These are phyloP conservation scores for Sarocladium oryzae DNA, from an alignment of 2,329 filamentous ascomycete species.

Conservation along the genomic window DNA sequence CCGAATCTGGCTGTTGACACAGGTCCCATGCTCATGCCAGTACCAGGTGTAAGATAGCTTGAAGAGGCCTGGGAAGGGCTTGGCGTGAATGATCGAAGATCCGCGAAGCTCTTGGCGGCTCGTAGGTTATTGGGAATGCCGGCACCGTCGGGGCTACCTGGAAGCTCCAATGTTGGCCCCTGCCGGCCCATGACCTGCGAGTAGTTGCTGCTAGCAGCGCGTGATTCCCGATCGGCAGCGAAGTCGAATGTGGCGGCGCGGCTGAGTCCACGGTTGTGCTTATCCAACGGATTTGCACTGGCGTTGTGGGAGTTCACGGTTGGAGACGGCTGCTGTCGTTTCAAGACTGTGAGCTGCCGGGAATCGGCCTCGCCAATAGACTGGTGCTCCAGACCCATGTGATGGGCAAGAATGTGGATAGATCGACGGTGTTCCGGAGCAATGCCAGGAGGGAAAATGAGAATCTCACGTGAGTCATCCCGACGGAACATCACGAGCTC, in stretches of 20 bases:
- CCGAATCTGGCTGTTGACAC: constrained; percentile 34
- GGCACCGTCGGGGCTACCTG: constrained; percentile 64
- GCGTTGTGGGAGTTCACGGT: constrained; percentile 49
- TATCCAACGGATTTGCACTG: constrained; percentile 63
- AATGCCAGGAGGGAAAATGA: constrained; percentile 77
- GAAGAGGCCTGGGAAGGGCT: constrained; percentile 82
- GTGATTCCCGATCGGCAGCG: constrained; percentile 68
- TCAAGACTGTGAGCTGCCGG: constrained; percentile 85
- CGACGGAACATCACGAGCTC: constrained; percentile 86
- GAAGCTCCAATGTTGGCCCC: constrained; percentile 76
- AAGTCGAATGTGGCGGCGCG: constrained; percentile 98
- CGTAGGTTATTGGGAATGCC: constrained; percentile 73
- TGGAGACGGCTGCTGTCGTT: constrained; percentile 49
- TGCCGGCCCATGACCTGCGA: constrained; percentile 68
- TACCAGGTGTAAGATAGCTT: constrained; percentile 54
- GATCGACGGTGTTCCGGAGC: constrained; percentile 79
- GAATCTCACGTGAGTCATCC: constrained; percentile 66
- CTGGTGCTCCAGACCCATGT: constrained; percentile 85
- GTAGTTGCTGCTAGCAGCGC: constrained; percentile 60
- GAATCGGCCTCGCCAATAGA: constrained; percentile 85
- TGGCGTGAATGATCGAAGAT: constrained; percentile 89
- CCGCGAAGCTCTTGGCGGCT: constrained; percentile 93
- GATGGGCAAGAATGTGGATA: constrained; percentile 90
- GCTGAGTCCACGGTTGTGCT: constrained; percentile 77
- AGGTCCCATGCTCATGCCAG: constrained; percentile 46